Evolutionary conservation across 495 filamentous ascomycete species (phyloP).

Genomic region (Glutinoglossum americanum): DNA sequence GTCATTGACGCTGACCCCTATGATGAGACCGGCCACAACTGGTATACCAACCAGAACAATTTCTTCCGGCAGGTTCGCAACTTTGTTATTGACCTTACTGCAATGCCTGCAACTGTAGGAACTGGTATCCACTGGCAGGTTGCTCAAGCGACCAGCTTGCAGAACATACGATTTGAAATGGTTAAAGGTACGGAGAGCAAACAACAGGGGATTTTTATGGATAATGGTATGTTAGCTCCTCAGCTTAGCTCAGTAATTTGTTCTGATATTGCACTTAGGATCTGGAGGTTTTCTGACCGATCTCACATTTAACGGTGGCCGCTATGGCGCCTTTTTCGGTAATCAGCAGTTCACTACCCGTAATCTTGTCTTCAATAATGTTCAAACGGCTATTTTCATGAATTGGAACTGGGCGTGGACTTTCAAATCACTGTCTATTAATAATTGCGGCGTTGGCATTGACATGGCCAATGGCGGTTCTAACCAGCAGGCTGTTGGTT

Average conservation of each 20-base stretch:
- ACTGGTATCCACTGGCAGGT: constrained; percentile 97
- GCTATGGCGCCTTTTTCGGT: constrained; percentile 65
- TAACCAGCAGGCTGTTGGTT: constrained; percentile 47
- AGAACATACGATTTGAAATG: constrained; percentile 63
- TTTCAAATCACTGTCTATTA: constrained; percentile 61
- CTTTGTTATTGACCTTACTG: constrained; percentile 70
- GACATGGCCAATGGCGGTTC: constrained; percentile 53
- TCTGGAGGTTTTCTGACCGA: constrained; percentile 76
- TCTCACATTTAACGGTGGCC: constrained; percentile 71
- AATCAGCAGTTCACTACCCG: constrained; percentile 92
- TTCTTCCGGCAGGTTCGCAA: constrained; percentile 96
- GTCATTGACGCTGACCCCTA: constrained; percentile 87
- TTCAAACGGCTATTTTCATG: constrained; percentile 76
- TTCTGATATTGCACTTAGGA: background rate
- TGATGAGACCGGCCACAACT: constrained; percentile 28
- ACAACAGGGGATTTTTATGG: constrained; percentile 87
- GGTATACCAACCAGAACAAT: constrained; percentile 90
- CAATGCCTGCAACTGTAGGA: constrained; percentile 37
- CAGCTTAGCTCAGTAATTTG: background rate
- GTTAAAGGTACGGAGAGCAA: constrained; percentile 39
- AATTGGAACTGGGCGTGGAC: constrained; percentile 93
- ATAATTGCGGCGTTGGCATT: constrained; percentile 58
- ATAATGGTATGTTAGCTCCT: constrained; percentile 40
- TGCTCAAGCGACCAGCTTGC: constrained; percentile 73
- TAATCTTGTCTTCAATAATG: constrained; percentile 76